Percentiles rank a stretch among this genome's conserved stretches.
These are phyloP conservation scores for Debaryomycetaceae sp. DNA, from an alignment of 1,139 yeast species.

Conservation along the genomic window DNA sequence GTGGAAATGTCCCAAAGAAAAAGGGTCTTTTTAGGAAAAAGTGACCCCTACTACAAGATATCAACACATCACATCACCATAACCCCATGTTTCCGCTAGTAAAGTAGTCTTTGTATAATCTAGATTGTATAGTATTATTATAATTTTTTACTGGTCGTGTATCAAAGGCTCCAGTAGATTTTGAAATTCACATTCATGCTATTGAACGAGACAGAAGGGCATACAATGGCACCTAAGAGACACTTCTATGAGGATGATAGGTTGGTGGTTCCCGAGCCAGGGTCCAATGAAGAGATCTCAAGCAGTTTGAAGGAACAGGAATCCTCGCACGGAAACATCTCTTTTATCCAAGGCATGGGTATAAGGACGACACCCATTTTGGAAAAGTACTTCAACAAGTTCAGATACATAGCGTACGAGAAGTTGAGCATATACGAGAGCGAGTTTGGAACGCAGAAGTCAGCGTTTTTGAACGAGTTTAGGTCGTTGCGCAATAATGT, in stretches of 20 bases:
- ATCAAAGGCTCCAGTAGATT: not conserved
- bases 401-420: slow-evolving; percentile 36
- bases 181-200: too few species aligned
- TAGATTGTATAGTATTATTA: not conserved
- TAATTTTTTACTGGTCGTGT: not conserved
- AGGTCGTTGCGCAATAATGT: slow-evolving; percentile 21
- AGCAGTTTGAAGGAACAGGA: slow-evolving; percentile 35
- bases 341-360: slow-evolving; percentile 51
- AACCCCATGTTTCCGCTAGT: too few species aligned
- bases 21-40: slow-evolving; percentile 34
- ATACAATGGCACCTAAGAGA: slow-evolving; percentile 17
- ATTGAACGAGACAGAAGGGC: too few species aligned
- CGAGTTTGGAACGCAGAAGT: slow-evolving; percentile 41
- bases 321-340: slow-evolving; percentile 36
- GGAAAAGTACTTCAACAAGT: slow-evolving; percentile 36
- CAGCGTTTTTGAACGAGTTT: slow-evolving; percentile 44
- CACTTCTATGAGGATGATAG: slow-evolving; percentile 54
- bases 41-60: slow-evolving; percentile 3
- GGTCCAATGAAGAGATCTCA: slow-evolving; percentile 36
- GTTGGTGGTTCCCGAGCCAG: slow-evolving; percentile 44
- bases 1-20: slow-evolving; percentile 16
- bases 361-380: slow-evolving; percentile 46
- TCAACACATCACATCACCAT: too few species aligned
- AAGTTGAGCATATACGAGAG: slow-evolving; percentile 36
- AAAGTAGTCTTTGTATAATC: not conserved